Conservation (phyloP, 2,329 filamentous ascomycete genomes). For the Pleoardoris graminearum region DNA sequence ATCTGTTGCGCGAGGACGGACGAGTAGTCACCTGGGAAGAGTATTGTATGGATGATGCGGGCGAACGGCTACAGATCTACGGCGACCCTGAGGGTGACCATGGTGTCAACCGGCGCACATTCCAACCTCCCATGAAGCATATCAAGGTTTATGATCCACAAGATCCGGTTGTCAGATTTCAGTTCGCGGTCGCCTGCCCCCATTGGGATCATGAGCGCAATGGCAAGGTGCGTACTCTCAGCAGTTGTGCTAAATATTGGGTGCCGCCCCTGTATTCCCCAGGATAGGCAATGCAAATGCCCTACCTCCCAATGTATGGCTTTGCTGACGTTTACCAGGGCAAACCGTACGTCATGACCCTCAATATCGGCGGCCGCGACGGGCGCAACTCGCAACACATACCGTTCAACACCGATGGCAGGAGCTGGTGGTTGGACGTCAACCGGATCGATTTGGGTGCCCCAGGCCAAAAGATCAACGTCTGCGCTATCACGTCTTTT, state of each 20-base stretch:
- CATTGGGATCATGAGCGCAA: constrained; percentile 79
- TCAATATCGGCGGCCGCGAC: constrained; percentile 64
- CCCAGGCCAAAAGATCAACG: constrained; percentile 61
- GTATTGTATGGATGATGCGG: constrained; percentile 67
- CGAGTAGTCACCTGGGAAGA: constrained; percentile 74
- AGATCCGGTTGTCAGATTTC: constrained; percentile 66
- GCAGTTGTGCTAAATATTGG: too few species aligned
- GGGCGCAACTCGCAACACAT: constrained; percentile 70
- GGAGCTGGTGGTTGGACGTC: constrained; percentile 81
- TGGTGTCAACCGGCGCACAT: constrained; percentile 58
- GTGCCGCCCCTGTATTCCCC: too few species aligned
- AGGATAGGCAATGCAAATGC: too few species aligned
- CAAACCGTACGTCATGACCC: constrained; percentile 68
- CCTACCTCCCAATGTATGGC: too few species aligned
- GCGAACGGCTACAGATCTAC: constrained; percentile 54
- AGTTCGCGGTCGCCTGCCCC: constrained; percentile 76
- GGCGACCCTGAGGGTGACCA: constrained; percentile 52
- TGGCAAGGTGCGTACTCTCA: constrained; percentile 48
- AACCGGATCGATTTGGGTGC: constrained; percentile 52
- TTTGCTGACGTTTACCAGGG: constrained; percentile 42
- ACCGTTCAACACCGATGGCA: constrained; percentile 72
- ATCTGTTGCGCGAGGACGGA: constrained; percentile 78
- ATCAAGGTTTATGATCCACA: constrained; percentile 62
- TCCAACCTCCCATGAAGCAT: constrained; percentile 63
- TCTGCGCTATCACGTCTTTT: constrained; percentile 64